Evolutionary conservation across 371 early-diverging fungal genomes (phyloP), one percentile per base, ranked within the genome.

Genomic region (Ordospora colligata): DNA sequence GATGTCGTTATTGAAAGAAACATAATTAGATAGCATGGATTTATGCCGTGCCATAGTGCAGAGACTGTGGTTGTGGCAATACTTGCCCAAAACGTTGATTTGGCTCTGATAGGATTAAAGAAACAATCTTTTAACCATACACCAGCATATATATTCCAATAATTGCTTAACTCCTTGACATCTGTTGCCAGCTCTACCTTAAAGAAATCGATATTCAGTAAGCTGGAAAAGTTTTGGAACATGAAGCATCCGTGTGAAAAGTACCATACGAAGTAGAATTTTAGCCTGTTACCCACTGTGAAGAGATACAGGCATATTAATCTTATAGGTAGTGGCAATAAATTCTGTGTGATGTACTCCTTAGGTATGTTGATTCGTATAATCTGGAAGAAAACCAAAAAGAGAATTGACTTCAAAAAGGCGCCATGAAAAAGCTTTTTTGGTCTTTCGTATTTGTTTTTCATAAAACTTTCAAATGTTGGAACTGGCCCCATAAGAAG

Each of bases 251-350:
- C 62, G 53, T 78, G 40, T 27, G 82, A 47, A 52, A 73, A 78
- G 54, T 62, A 14, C 82, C 82, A 82, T 14, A 49, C 75, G 62
- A 82, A 79, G 46, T 82, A 77, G 58, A 67, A 82, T 66, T 75
- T 70, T 66, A 25, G 27, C 42, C 79, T 67, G 25, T 43, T 45
- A 27, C 69, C 68, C 2, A 79, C 32, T 40, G 68, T 73, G 25
- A 62, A 76, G 14, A 74, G 40, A 32, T 75, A 74, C n/a, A 78
- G 14, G 54, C 46, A 74, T 1, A 69, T 14, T 4, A 72, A 8
- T 21, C 62, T 58, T 8, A 46, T 64, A 23, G 50, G 69, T 17
- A 54, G 27, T 27, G 22, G 47, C 25, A 46, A 25, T 19, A 54
- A 42, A n/a, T 75, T 52, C 9, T 32, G 19, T 23, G 54, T 14